Evolutionary conservation across 129 eudicot genomes (phyloP).

Genomic region (Tanacetum coccineum): DNA sequence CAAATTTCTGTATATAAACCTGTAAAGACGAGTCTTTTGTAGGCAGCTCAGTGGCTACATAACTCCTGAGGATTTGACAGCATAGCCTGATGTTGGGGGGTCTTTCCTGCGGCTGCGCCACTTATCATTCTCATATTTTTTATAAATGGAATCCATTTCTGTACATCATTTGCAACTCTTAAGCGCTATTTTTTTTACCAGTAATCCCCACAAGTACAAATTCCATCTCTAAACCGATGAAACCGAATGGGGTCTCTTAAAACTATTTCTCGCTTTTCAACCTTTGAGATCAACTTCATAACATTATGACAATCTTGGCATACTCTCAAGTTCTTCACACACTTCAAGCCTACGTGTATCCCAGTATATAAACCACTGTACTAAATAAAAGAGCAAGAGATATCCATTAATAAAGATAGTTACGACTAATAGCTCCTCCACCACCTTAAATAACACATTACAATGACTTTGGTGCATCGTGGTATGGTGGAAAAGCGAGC

Average conservation of each 20-base stretch:
- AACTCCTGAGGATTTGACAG: not conserved
- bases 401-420: too few relatives aligned
- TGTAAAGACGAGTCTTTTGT: not conserved
- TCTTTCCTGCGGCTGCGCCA: not conserved
- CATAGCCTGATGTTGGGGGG: not conserved
- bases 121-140: not conserved
- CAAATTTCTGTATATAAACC: too few relatives aligned
- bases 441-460: too few relatives aligned
- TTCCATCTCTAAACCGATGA: slow-evolving; percentile 48
- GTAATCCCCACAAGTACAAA: slow-evolving; percentile 45
- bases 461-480: too few relatives aligned
- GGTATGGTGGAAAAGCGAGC: too few relatives aligned
- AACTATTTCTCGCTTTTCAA: slow-evolving; percentile 40
- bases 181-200: slow-evolving; percentile 21
- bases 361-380: too few relatives aligned
- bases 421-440: too few relatives aligned
- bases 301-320: slow-evolving; percentile 41
- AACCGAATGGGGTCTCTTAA: slow-evolving; percentile 39
- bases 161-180: not conserved
- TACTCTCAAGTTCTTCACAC: slow-evolving; percentile 51
- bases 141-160: not conserved
- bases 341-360: too few relatives aligned
- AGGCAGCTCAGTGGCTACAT: not conserved
- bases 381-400: too few relatives aligned
- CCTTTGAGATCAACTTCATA: slow-evolving; percentile 36